Evolutionary conservation across 345 rosid genomes (phyloP).

Genomic region (Aethionema arabicum): DNA sequence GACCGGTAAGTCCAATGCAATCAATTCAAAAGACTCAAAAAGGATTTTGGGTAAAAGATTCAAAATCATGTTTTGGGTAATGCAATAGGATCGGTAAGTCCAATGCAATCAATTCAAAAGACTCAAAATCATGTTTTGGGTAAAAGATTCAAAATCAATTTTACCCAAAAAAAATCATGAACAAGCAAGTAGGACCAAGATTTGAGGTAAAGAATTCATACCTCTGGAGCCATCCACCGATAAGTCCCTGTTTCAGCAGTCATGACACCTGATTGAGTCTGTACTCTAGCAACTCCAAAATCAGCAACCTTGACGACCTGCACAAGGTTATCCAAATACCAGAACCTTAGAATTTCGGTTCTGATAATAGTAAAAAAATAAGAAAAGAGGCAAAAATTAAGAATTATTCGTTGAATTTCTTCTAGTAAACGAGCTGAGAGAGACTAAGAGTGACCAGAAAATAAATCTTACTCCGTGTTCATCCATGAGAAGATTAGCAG

Average conservation of each 20-base stretch:
- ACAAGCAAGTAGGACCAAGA: background rate
- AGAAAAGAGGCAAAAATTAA: constrained; percentile 10
- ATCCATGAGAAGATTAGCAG: constrained; percentile 98
- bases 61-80: too few species aligned
- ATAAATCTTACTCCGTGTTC: constrained; percentile 76
- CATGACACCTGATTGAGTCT: constrained; percentile 90
- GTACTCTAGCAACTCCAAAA: constrained; percentile 98
- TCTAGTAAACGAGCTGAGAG: background rate
- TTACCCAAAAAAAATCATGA: background rate
- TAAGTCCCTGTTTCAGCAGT: constrained; percentile 99
- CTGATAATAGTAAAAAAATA: background rate
- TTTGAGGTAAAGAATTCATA: constrained; percentile 27
- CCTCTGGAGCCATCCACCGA: constrained; percentile 99
- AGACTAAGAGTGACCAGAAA: constrained; percentile 12
- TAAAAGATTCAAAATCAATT: too few species aligned
- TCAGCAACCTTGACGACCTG: constrained; percentile 99
- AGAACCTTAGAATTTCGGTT: background rate
- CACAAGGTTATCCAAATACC: constrained; percentile 8
- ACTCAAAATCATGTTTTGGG: background rate
- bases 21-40: background rate
- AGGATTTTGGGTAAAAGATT: too few species aligned
- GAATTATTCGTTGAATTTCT: constrained; percentile 6
- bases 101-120: background rate
- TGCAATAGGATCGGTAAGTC: too few species aligned
- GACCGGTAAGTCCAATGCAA: constrained; percentile 6